Base-by-base conservation (phyloP, 2,329 filamentous ascomycete genomes). In the Basipetospora sp. region DNA sequence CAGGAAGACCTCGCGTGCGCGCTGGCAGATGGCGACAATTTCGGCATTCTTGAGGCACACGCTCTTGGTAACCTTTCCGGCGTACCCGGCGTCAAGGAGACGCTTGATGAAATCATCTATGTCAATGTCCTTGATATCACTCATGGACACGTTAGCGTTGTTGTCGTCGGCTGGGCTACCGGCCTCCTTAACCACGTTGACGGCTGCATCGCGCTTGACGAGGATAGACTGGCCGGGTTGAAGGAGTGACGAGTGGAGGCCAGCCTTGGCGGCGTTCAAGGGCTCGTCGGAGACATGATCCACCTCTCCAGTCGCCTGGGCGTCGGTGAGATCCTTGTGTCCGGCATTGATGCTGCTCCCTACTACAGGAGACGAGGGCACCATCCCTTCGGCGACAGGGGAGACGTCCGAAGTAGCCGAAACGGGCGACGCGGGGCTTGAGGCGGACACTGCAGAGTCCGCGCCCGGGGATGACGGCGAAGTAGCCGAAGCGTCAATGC, bases 41-140 rank as follows among this genome's bases (percentile, higher is more conserved):
- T 98, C 90, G 28, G 90, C 90, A 54, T 98, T 96, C 66, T 94
- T 94, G 43, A 98, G 67, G 50, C 87, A 94, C 17, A 96, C 88
- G 16, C 86, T 85, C 67, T 98, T 98, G 44, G 90, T 96, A 48
- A 94, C 84, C 59, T 98, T 98, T 46, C 86, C 86, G 31, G 86
- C 82, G 54, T 98, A 98, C 10, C 83, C 90, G 8, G 90, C 88
- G 57, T 98, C 90, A 38, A 98, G 66, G 31, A 98, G 71, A 31
- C 90, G 77, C 50, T 87, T 86, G 54, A 98, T 98, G 68, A 93
- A 94, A 53, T 98, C 90, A 53, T 98, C 90, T 20, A 98, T 67
- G 54, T 98, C 90, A 48, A 90, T 83, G 26, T 87, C 76, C 57
- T 94, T 94, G 51, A 96, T 74, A 16, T 92, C 84, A 39, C 81